Base-by-base conservation (phyloP, 805 yeast genomes). In the Ogataea allantospora region DNA sequence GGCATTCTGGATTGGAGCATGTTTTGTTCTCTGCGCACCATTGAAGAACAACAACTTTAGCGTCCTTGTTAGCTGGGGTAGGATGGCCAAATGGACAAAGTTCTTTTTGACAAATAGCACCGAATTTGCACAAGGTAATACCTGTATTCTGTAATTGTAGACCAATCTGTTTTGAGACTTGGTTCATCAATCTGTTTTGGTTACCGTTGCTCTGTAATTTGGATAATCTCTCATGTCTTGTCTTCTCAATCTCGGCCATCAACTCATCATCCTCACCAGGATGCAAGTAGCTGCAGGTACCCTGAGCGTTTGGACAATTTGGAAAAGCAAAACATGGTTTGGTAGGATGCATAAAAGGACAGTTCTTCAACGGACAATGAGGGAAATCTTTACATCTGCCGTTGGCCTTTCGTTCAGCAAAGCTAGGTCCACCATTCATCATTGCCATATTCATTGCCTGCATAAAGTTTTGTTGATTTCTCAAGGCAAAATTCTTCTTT, bases 1-100 rank as follows among this genome's bases (percentile, higher is more conserved):
- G 67, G 64, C 97, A 88, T 11, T 54, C 49, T 0, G 71, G 59
- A 55, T 87, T 77, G 17, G 62, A 48, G 66, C 96, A 88, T 14
- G 63, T 60, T 48, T 81, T 72, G 47, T 85, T 85, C 24, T 69
- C 77, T 6, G 80, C 65, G 67, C 96, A 88, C 95, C 95, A 85
- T 48, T 78, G 82, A 32, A 75, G 64, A 12, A 73, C 71, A 11
- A 75, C 66, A 27, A 88, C 86, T 50, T 79, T 77, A 19, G 88
- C 88, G 44, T 74, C 78, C 45, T 72, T 76, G 63, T 83, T 86
- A 12, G 87, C 83, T 2, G 95, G 93, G 0, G 95, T 86, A 30
- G 97, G 96, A 57, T 88, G 96, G 17, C 88, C 96, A 66, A 81
- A 87, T 19, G 88, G 87, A 67, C 96, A 88, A 45, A 77, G 64